Evolutionary conservation across 805 yeast species (phyloP).

Genomic region (Zygoascus ofunaensis): DNA sequence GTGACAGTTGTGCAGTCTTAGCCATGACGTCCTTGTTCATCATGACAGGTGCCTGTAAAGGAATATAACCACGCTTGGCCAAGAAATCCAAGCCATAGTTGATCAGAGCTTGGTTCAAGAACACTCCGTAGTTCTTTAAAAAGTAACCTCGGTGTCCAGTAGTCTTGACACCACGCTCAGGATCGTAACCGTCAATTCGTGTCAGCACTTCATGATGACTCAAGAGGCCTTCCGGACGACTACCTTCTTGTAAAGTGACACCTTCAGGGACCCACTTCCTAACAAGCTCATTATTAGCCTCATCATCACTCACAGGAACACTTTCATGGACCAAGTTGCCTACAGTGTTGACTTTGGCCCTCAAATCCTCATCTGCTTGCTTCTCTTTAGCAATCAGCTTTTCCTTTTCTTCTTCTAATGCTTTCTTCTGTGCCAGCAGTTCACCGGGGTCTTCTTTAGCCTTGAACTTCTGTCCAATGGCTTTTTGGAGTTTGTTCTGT

Average conservation of each 20-base stretch:
- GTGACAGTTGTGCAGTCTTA: slow-evolving; percentile 95
- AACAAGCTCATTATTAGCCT: slow-evolving; percentile 81
- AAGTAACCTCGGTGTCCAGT: slow-evolving; percentile 99
- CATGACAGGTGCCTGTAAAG: slow-evolving; percentile 98
- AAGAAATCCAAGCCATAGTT: slow-evolving; percentile 89
- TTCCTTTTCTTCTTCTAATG: slow-evolving; percentile 60
- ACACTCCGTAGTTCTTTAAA: slow-evolving; percentile 90
- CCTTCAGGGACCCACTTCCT: slow-evolving; percentile 83
- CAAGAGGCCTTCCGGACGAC: slow-evolving; percentile 59
- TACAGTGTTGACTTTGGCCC: slow-evolving; percentile 74
- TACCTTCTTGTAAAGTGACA: slow-evolving; percentile 50
- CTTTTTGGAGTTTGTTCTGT: slow-evolving; percentile 84
- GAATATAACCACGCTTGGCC: slow-evolving; percentile 67
- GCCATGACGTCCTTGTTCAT: slow-evolving; percentile 99
- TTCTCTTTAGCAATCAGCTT: slow-evolving; percentile 58
- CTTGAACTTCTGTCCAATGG: slow-evolving; percentile 85
- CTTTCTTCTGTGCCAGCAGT: slow-evolving; percentile 72
- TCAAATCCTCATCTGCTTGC: slow-evolving; percentile 66
- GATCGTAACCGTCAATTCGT: slow-evolving; percentile 95
- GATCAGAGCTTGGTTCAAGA: slow-evolving; percentile 94
- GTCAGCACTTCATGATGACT: slow-evolving; percentile 94
- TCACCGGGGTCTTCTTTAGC: slow-evolving; percentile 90
- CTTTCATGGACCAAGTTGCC: slow-evolving; percentile 93
- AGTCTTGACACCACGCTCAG: slow-evolving; percentile 95
- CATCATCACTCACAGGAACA: slow-evolving; percentile 79